Evolutionary conservation across 179 eudicot species (phyloP), one percentile per base, ranked within the genome.

Genomic region (Sideroxylon spinosum): DNA sequence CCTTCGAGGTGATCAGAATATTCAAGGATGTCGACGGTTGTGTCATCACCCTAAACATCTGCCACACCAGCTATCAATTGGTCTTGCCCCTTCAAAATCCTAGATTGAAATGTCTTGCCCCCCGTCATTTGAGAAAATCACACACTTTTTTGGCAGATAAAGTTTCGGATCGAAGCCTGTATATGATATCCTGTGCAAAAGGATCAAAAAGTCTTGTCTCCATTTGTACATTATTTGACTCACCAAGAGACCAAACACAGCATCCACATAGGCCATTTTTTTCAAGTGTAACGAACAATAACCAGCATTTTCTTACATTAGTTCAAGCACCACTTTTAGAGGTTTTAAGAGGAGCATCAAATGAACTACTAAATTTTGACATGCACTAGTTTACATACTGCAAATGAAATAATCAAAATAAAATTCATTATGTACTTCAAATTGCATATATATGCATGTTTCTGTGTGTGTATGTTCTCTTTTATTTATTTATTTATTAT

Each of bases 191-290:
- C 73, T 19, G 55, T 46, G 19, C 16, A 68, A 32, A 44, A 23
- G 46, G 22, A 14, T 28, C n/a, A 66, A 28, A 66, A 65, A 59
- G 7, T 53, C 13, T 29, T 6, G 52, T 23, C 32, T 14, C 48
- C 22, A 48, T 44, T 22, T 25, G 1, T 12, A 28, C 23, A 44
- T 1, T 61, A 37, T 32, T 55, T 11, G 37, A 17, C 55, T n/a
- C 63, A 73, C 49, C 49, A 19, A 26, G 48, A 26, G 16, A 55
- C 63, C 76, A 26, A n/a, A 55, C n/a, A 55, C 26, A 55, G 20
- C 23, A 71, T 71, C 73, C 52, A 52, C 7, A 32, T 55, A 73
- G 16, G 13, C 76, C 64, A 73, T 73, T 28, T 1, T 73, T 52
- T 26, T 9, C 37, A 53, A 26, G 17, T 1, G 37, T 11, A 64